Percentiles rank a stretch among this genome's conserved stretches.
phyloP scores from a whole-genome alignment of 305 asterid genomes.

The Fraxinus nigra region DNA sequence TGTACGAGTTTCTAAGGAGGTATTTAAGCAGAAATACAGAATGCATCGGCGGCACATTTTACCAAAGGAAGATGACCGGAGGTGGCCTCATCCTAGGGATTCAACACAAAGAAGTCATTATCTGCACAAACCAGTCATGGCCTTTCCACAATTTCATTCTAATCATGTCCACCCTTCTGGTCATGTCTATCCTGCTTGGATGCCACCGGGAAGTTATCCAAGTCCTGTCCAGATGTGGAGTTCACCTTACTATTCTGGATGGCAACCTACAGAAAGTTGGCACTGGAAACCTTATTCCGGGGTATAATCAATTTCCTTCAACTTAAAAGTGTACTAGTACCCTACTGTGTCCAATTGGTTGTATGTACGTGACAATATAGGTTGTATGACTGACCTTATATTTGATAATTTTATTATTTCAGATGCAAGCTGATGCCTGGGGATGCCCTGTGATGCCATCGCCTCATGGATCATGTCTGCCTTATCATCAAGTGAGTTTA shows the following conservation, averaged over 20 bases:
- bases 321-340: not conserved
- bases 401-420: not conserved
- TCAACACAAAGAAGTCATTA: slow-evolving; percentile 30
- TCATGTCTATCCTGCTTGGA: slow-evolving; percentile 43
- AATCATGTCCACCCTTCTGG: slow-evolving; percentile 26
- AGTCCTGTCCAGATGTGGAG: slow-evolving; percentile 37
- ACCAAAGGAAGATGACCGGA: slow-evolving; percentile 38
- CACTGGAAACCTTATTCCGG: slow-evolving; percentile 42
- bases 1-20: not conserved
- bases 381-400: not conserved
- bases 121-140: slow-evolving; percentile 41
- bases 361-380: not conserved
- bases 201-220: slow-evolving; percentile 28
- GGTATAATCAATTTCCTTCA: slow-evolving; percentile 18
- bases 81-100: slow-evolving; percentile 35
- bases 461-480: slow-evolving; percentile 20
- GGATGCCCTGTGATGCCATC: slow-evolving; percentile 52
- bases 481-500: slow-evolving; percentile 33
- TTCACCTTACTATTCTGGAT: slow-evolving; percentile 39
- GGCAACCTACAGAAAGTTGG: slow-evolving; percentile 45
- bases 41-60: slow-evolving; percentile 44
- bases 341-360: not conserved
- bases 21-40: slow-evolving; percentile 43
- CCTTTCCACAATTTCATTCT: slow-evolving; percentile 43
- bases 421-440: slow-evolving; percentile 52